These are phyloP conservation scores for Sporothrix brasiliensis DNA, from an alignment of 2,329 filamentous ascomycete genomes.

Conservation along the genomic window DNA sequence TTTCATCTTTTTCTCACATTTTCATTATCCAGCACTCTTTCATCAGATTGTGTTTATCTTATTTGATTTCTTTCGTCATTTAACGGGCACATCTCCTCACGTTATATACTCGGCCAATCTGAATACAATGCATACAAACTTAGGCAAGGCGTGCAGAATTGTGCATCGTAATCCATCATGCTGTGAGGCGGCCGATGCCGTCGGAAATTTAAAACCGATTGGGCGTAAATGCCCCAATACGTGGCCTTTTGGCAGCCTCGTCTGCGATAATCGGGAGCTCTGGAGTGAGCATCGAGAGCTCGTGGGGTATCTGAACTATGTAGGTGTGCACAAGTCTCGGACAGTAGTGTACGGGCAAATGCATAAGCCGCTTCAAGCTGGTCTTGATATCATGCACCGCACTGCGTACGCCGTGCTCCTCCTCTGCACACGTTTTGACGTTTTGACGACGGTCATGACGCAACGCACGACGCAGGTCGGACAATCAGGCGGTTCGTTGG, in stretches of 20 bases:
- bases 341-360: conserved; percentile 1
- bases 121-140: conserved; percentile 13
- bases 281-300: not conserved
- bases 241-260: conserved; percentile 19
- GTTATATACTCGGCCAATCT: conserved; percentile 1
- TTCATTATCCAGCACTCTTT: not conserved
- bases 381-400: not conserved
- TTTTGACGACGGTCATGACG: not conserved
- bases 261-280: not conserved
- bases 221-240: not conserved
- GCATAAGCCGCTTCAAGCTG: conserved; percentile 7
- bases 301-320: not conserved
- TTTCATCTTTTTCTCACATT: not conserved
- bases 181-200: not conserved
- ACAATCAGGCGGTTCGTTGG: not conserved
- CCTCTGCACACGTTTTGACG: not conserved
- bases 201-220: not conserved
- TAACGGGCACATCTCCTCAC: conserved; percentile 24
- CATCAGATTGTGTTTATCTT: not conserved
- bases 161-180: not conserved
- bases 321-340: not conserved
- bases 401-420: not conserved
- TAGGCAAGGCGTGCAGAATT: not conserved
- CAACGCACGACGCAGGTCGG: not conserved
- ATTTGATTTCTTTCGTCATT: not conserved